A percentile compares a stretch with the other conserved stretches of the same genome.
Evolutionary conservation across 257 asterid genomes (phyloP).

Genomic region (Forsythia viridissima): DNA sequence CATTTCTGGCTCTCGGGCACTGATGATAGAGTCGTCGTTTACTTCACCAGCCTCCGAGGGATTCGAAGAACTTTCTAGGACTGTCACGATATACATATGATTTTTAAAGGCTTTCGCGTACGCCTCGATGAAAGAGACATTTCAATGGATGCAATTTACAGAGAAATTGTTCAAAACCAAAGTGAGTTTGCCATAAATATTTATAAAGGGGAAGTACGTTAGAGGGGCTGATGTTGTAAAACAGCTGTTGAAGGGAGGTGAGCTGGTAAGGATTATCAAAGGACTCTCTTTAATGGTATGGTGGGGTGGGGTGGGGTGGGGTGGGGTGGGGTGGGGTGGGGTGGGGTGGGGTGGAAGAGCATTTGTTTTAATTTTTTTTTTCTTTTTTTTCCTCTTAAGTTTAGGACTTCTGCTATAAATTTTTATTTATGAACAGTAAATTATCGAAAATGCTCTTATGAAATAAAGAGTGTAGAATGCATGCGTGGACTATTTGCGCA

Average conservation of each 20-base stretch:
- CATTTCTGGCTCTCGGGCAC: conserved; percentile 53
- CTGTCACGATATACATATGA: conserved; percentile 67
- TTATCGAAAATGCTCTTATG: no score
- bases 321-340: no score
- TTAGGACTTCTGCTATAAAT: no score
- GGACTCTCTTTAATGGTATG: conserved; percentile 45
- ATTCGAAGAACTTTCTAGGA: conserved; percentile 72
- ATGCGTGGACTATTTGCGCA: no score
- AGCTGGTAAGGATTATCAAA: conserved; percentile 41
- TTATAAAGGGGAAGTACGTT: conserved; percentile 57
- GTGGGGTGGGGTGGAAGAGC: no score
- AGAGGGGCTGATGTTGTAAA: conserved; percentile 55
- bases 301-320: no score
- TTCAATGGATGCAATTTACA: conserved; percentile 66
- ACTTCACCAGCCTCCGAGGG: conserved; percentile 84
- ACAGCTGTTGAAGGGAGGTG: conserved; percentile 52
- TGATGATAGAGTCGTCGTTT: conserved; percentile 73
- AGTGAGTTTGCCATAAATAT: conserved; percentile 65
- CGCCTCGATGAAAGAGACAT: conserved; percentile 73
- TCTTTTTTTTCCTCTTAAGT: no score
- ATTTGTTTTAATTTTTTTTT: no score
- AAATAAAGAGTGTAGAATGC: no score
- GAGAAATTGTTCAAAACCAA: conserved; percentile 54
- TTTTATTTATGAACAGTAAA: no score
- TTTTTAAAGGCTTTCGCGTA: conserved; percentile 61